Base-by-base conservation (phyloP, 164 flowering plant species). In the Liquidambar formosana region DNA sequence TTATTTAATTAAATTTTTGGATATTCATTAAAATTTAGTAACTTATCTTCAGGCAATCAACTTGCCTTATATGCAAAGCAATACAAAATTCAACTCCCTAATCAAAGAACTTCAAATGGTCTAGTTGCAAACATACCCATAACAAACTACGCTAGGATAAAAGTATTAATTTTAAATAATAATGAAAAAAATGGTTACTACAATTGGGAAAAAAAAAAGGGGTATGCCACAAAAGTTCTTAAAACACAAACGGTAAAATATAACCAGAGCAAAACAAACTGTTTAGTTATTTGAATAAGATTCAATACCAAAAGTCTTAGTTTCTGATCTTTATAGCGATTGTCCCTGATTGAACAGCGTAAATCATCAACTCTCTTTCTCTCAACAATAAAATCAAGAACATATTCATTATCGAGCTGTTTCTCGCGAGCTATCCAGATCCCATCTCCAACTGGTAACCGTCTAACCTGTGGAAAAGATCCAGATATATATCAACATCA, bases 351-450 rank as follows among this genome's bases (percentile, higher is more conserved):
- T 49, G 99, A 95, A 58, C 38, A 22, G 61, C 88, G 84, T 41
- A 95, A 84, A 74, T 95, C 99, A 76, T 89, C 92, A 64, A 95
- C 87, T 4, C 81, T 85, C 82, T 95, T 95, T 80, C 99, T 87
- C 82, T 95, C 99, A 46, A 95, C 98, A 79, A 95, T 88, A 76
- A 91, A 93, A 80, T 95, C 97, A 72, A 95, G 93, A 54, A 95
- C 95, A 79, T 87, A 91, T 80, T 95, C 99, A 52, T 48, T 75
- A 12, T 63, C 75, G 65, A 76, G 67, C 68, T 69, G 57, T 64
- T 83, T 93, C 77, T 93, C 91, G 64, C 89, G 91, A 66, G 97
- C 99, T 72, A 93, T 81, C 99, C 98, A 95, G 65, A 93, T 85
- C 66, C 82, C 97, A 90, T 95, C 99, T 64, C 99, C 99, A 74